A percentile compares a stretch with the other conserved stretches of the same genome.
These are phyloP conservation scores for Setaria viridis DNA, from an alignment of 202 grass and related monocot genomes.

Conservation along the genomic window DNA sequence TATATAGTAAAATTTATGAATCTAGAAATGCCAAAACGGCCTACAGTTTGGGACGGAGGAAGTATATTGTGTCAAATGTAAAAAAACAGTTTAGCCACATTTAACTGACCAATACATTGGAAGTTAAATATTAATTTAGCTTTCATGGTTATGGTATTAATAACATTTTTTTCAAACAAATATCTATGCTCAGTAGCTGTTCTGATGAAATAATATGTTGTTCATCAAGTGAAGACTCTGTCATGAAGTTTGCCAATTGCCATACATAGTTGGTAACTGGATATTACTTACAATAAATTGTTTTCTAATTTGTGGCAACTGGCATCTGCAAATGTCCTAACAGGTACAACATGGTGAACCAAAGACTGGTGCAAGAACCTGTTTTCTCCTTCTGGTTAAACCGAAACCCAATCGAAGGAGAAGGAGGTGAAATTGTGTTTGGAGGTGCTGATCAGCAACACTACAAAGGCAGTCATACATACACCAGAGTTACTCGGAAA, in stretches of 20 bases:
- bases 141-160: background rate
- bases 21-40: too few relatives aligned
- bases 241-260: background rate
- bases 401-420: constrained; percentile 65
- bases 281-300: background rate
- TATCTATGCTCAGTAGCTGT: background rate
- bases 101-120: background rate
- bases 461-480: constrained; percentile 75
- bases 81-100: background rate
- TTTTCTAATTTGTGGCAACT: constrained; percentile 17
- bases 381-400: constrained; percentile 98
- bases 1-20: too few relatives aligned
- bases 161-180: background rate
- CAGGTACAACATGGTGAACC: constrained; percentile 91
- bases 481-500: constrained; percentile 88
- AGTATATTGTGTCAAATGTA: background rate
- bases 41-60: too few relatives aligned
- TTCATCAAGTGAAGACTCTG: background rate
- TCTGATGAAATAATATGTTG: background rate
- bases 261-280: background rate
- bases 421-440: constrained; percentile 95
- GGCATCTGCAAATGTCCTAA: constrained; percentile 12
- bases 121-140: background rate
- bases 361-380: constrained; percentile 61
- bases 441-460: constrained; percentile 73